Evolutionary conservation across 1,284 basidiomycete species (phyloP), one percentile per base, ranked within the genome.

Genomic region (Neotropicomus parvogracilis): DNA sequence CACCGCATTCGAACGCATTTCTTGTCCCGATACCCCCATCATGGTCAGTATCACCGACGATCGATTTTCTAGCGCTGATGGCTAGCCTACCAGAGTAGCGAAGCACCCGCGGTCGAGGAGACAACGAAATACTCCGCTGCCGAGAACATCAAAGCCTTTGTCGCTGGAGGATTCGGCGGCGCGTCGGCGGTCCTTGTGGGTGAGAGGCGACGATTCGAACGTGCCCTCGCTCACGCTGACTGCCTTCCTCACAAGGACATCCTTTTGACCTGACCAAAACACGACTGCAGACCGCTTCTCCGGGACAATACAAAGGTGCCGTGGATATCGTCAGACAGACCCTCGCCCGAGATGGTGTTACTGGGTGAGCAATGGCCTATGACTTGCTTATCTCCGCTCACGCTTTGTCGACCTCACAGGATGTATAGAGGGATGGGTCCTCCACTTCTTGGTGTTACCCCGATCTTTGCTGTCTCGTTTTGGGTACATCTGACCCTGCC

Each of bases 261-360:
- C 95, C 95, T 8, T 99, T 99, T 66, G 95, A 99, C 73, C 74
- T 99, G 59, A 97, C 91, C 52, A 98, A 98, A 77, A 97, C 94
- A 27, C 81, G 94, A 49, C 70, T 99, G 58, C 97, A 99, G 72
- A 99, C 97, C 8, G 95, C 97, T 6, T 60, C 84, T 13, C 83
- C 89, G 16, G 95, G 97, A 6, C 80, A 83, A 41, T 99, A 99
- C 72, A 94, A 79, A 19, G 94, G 97, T 38, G 91, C 91, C 3
- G 60, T 98, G 20, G 95, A 99, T 72, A 95, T 97, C 16, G 92
- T 98, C 39, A 86, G 82, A 69, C 91, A 93, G 75, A 88, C 89
- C 1, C 61, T 98, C 48, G 90, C 89, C 21, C 80, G 84, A 46
- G 97, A 99, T 78, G 97, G 97, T 47, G 62, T 91, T 40, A 77